Conservation (phyloP, 129 eudicot genomes). For the Escallonia rubra region DNA sequence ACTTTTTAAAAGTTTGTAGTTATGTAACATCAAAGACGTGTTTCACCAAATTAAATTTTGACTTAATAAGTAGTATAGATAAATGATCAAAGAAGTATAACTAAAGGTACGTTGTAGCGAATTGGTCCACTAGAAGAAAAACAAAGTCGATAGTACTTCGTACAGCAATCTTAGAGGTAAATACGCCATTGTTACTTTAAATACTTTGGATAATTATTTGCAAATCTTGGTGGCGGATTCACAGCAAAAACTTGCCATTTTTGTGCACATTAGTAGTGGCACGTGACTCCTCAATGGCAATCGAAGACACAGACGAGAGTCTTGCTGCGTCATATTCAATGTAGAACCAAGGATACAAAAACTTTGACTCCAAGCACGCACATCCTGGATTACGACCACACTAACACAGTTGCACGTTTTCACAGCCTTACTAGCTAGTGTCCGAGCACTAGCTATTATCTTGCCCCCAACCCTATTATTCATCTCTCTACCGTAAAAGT, state of each 20-base stretch:
- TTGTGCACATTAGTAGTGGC: background rate
- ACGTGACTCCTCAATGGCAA: background rate
- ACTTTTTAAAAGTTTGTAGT: too few relatives aligned
- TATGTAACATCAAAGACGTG: too few relatives aligned
- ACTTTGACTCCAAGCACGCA: too few relatives aligned
- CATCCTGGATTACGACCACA: too few relatives aligned
- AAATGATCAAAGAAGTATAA: too few relatives aligned
- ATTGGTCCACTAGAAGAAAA: background rate
- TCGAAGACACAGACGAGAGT: slow-evolving; percentile 1
- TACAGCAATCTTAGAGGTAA: background rate
- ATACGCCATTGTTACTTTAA: background rate
- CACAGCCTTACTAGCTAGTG: too few relatives aligned
- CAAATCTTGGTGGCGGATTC: background rate
- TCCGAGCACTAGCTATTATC: too few relatives aligned
- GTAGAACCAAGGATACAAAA: background rate
- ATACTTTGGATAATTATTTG: background rate
- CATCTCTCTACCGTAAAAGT: too few relatives aligned
- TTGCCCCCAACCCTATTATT: too few relatives aligned
- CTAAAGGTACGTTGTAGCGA: background rate
- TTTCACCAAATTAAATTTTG: too few relatives aligned
- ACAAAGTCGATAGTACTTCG: background rate
- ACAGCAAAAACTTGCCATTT: background rate
- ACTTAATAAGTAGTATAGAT: too few relatives aligned
- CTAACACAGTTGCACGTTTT: too few relatives aligned
- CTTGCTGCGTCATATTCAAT: background rate